Percentiles rank a stretch among this genome's conserved stretches.
Evolutionary conservation across 2,329 filamentous ascomycete genomes (phyloP).

Genomic region (Biscogniauxia marginata): DNA sequence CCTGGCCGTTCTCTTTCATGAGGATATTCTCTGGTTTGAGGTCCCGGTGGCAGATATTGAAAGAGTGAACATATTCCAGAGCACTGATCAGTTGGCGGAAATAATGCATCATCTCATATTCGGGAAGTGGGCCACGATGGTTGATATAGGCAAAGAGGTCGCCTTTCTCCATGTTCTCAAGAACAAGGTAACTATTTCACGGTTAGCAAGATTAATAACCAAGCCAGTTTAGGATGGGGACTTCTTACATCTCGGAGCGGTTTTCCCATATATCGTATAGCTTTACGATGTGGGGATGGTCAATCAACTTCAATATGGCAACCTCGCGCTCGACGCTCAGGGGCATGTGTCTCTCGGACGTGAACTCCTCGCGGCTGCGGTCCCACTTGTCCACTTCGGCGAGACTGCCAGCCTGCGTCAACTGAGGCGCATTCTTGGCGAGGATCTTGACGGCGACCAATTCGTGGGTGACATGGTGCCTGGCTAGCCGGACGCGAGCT

Average conservation of each 20-base stretch:
- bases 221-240: not conserved
- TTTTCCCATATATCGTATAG: slow-evolving; percentile 99
- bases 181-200: slow-evolving; percentile 76
- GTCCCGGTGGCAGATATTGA: slow-evolving; percentile 94
- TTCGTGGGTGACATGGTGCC: slow-evolving; percentile 75
- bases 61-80: slow-evolving; percentile 86
- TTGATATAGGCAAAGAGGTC: slow-evolving; percentile 89
- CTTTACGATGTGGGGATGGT: slow-evolving; percentile 92
- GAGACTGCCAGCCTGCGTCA: slow-evolving; percentile 82
- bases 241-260: slow-evolving; percentile 80
- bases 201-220: slow-evolving; percentile 26
- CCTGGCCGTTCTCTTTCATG: slow-evolving; percentile 68
- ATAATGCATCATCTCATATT: slow-evolving; percentile 77
- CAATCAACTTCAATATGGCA: slow-evolving; percentile 92
- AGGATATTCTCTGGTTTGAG: slow-evolving; percentile 97
- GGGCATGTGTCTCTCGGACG: slow-evolving; percentile 71
- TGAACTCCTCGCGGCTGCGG: slow-evolving; percentile 52
- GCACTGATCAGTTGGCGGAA: slow-evolving; percentile 94
- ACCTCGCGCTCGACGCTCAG: slow-evolving; percentile 92
- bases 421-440: slow-evolving; percentile 74
- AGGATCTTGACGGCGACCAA: slow-evolving; percentile 94
- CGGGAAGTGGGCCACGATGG: slow-evolving; percentile 67
- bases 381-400: slow-evolving; percentile 77
- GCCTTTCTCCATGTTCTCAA: slow-evolving; percentile 79
- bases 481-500: slow-evolving; percentile 80